Evolutionary conservation across 2,329 filamentous ascomycete species (phyloP).

Genomic region (Fusarium agapanthi): DNA sequence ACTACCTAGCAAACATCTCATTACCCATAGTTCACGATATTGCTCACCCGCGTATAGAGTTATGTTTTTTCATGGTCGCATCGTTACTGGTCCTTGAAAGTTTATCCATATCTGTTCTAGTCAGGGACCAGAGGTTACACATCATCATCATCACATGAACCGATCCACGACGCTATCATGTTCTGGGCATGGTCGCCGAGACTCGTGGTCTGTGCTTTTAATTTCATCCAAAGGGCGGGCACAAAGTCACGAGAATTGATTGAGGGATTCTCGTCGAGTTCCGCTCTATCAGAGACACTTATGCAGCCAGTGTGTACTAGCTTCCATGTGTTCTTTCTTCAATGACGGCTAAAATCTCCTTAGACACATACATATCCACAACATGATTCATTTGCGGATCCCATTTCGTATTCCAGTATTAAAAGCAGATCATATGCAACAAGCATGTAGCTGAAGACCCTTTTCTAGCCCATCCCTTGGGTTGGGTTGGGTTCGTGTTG

Average conservation of each 20-base stretch:
- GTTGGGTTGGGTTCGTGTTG: background rate
- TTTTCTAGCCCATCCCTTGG: background rate
- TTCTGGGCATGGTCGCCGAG: slow-evolving; percentile 27
- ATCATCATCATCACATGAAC: slow-evolving; percentile 27
- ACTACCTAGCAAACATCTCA: slow-evolving; percentile 1
- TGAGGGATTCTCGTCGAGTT: background rate
- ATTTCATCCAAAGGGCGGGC: slow-evolving; percentile 2
- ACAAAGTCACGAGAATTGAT: background rate
- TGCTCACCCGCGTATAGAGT: background rate
- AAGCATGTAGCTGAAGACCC: slow-evolving; percentile 13
- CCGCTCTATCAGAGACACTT: background rate
- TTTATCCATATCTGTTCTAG: slow-evolving; percentile 22
- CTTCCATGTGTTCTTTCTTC: background rate
- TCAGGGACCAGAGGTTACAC: slow-evolving; percentile 25
- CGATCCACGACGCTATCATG: slow-evolving; percentile 7
- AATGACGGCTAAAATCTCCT: background rate
- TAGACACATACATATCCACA: background rate
- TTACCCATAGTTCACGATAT: slow-evolving; percentile 7
- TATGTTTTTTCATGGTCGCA: background rate
- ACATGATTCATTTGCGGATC: background rate
- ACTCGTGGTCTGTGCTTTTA: slow-evolving; percentile 2
- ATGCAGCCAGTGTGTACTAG: background rate
- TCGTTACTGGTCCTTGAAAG: slow-evolving; percentile 9
- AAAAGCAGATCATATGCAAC: slow-evolving; percentile 27
- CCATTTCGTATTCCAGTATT: slow-evolving; percentile 17